Evolutionary conservation across 164 flowering plant genomes (phyloP).

Genomic region (Stephania japonica): DNA sequence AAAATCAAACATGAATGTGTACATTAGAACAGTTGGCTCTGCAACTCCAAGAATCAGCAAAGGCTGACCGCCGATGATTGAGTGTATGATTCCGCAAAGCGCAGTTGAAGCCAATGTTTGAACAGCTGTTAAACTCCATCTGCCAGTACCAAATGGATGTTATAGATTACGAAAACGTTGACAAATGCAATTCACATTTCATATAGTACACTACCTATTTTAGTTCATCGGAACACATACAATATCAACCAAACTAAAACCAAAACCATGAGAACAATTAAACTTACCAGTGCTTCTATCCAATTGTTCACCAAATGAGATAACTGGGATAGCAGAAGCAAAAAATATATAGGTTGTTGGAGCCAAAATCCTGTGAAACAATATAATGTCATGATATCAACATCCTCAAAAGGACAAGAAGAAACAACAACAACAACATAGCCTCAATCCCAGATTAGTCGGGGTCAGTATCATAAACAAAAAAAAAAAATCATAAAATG

Average conservation of each 20-base stretch:
- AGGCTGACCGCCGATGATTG: conserved; percentile 93
- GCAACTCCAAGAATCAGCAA: conserved; percentile 94
- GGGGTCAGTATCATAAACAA: not conserved
- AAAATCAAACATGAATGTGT: conserved; percentile 92
- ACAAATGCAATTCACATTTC: too few relatives aligned
- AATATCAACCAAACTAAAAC: not conserved
- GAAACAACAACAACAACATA: not conserved
- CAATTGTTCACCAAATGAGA: conserved; percentile 92
- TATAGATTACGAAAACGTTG: not conserved
- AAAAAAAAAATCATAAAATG: not conserved
- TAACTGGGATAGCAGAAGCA: conserved; percentile 95
- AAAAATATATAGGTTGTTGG: conserved; percentile 95
- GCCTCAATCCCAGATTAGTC: too few relatives aligned
- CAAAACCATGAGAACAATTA: conserved; percentile 4
- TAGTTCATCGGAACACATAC: too few relatives aligned
- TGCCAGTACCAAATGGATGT: conserved; percentile 26
- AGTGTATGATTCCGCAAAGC: conserved; percentile 88
- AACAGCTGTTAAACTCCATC: conserved; percentile 95
- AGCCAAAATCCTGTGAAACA: conserved; percentile 74
- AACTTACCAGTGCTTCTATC: conserved; percentile 76
- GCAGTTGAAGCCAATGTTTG: conserved; percentile 96
- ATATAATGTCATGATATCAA: not conserved
- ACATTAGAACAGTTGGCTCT: conserved; percentile 98
- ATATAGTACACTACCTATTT: too few relatives aligned
- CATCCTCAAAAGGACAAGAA: not conserved